Conservation (phyloP, 2,329 filamentous ascomycete species). For the Verticillium alfalfae region DNA sequence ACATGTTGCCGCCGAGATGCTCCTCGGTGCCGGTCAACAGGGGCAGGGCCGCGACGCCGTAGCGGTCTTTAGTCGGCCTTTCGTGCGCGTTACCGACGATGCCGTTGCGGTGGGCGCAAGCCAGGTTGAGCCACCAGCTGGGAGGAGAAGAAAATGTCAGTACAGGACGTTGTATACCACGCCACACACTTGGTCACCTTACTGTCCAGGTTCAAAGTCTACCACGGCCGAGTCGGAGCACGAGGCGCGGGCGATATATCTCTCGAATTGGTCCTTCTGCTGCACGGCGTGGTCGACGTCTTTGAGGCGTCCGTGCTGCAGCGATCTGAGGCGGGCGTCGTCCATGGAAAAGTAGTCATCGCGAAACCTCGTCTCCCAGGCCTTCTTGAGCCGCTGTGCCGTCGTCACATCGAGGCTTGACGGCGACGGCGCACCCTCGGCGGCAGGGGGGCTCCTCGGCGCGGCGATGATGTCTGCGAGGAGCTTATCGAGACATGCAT, state of each 20-base stretch:
- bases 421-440: constrained; percentile 20
- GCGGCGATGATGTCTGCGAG: constrained; percentile 30
- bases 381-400: constrained; percentile 31
- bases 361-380: constrained; percentile 38
- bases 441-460: constrained; percentile 16
- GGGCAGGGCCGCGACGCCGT: constrained; percentile 41
- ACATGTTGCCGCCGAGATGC: constrained; percentile 20
- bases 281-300: constrained; percentile 32
- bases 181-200: constrained; percentile 15
- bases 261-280: constrained; percentile 19
- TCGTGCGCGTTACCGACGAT: constrained; percentile 40
- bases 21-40: constrained; percentile 47
- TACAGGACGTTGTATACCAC: constrained; percentile 11
- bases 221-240: constrained; percentile 14
- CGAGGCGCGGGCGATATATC: constrained; percentile 28
- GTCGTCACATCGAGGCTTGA: constrained; percentile 23
- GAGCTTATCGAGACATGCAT: constrained; percentile 36
- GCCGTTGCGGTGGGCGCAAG: constrained; percentile 50
- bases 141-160: not conserved
- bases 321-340: constrained; percentile 28
- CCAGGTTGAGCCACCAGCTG: constrained; percentile 55
- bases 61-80: constrained; percentile 37
- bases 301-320: constrained; percentile 32
- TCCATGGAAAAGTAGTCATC: constrained; percentile 41
- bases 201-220: constrained; percentile 44